phyloP scores from a whole-genome alignment of 169 alveolate species.

The Eimeria mitis region DNA sequence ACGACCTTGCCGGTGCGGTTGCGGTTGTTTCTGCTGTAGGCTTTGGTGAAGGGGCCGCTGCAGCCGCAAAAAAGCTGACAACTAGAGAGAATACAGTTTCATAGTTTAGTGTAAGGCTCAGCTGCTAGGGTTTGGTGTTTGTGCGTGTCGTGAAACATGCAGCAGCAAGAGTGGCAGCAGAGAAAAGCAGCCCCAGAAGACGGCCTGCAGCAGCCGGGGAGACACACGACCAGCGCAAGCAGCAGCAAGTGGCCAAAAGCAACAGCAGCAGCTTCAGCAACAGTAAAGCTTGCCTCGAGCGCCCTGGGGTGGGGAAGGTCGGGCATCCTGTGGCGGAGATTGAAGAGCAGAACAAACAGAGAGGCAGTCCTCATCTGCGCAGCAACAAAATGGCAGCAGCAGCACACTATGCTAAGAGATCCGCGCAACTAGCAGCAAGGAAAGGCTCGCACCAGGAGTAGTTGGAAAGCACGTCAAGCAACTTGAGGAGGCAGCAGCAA shows the following conservation, averaged over 20 bases:
- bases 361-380: constrained; percentile 49
- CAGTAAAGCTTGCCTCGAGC: constrained; percentile 8
- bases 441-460: not conserved
- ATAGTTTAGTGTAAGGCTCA: not conserved
- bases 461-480: not conserved
- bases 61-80: not conserved
- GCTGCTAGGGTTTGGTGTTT: not conserved
- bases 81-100: not conserved
- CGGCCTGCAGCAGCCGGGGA: not conserved
- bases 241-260: not conserved
- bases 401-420: not conserved
- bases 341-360: constrained; percentile 60
- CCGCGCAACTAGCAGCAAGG: not conserved
- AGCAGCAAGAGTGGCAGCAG: not conserved
- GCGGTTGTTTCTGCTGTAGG: not conserved
- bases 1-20: not conserved
- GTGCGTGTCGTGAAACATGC: not conserved
- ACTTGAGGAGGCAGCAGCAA: not conserved
- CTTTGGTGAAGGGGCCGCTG: constrained; percentile 15
- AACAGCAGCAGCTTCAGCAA: not conserved
- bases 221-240: not conserved
- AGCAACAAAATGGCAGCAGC: not conserved
- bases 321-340: constrained; percentile 30
- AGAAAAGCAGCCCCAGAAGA: not conserved
- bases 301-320: not conserved